Conservation (phyloP, 345 rosid species). For the Alliaria petiolata region DNA sequence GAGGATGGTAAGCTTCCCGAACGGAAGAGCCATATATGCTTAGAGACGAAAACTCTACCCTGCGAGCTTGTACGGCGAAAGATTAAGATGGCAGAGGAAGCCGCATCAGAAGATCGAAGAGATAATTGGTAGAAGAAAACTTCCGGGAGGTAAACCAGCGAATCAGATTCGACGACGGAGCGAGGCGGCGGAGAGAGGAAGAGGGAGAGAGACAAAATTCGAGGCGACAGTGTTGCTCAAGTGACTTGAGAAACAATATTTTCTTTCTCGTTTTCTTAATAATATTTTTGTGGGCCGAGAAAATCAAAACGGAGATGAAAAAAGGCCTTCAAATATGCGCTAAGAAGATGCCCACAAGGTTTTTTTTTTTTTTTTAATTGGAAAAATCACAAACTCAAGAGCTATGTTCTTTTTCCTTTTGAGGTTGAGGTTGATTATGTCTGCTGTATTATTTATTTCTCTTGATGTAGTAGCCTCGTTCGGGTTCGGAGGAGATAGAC, state of each 20-base stretch:
- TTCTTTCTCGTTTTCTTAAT: background rate
- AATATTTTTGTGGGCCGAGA: background rate
- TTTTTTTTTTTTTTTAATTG: too few species aligned
- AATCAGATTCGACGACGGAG: conserved; percentile 9
- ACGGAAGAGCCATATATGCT: conserved; percentile 30
- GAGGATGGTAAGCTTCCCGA: conserved; percentile 38
- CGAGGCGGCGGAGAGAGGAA: conserved; percentile 6
- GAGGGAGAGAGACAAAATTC: background rate
- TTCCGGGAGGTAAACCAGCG: background rate
- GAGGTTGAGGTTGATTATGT: too few species aligned
- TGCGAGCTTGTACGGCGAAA: background rate
- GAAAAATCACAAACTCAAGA: too few species aligned
- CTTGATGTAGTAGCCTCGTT: too few species aligned
- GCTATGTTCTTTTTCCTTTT: too few species aligned
- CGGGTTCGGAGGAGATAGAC: too few species aligned
- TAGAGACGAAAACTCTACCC: background rate
- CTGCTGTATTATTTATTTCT: too few species aligned
- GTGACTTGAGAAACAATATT: conserved; percentile 18
- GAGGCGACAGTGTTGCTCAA: conserved; percentile 18
- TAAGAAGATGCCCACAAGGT: conserved; percentile 20
- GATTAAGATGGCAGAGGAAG: background rate
- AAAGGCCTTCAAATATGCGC: conserved; percentile 20
- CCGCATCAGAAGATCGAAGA: background rate
- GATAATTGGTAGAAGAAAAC: background rate
- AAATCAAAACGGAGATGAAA: background rate